These are phyloP conservation scores for Setaria italica DNA, from an alignment of 202 grass and related monocot species.

Conservation along the genomic window DNA sequence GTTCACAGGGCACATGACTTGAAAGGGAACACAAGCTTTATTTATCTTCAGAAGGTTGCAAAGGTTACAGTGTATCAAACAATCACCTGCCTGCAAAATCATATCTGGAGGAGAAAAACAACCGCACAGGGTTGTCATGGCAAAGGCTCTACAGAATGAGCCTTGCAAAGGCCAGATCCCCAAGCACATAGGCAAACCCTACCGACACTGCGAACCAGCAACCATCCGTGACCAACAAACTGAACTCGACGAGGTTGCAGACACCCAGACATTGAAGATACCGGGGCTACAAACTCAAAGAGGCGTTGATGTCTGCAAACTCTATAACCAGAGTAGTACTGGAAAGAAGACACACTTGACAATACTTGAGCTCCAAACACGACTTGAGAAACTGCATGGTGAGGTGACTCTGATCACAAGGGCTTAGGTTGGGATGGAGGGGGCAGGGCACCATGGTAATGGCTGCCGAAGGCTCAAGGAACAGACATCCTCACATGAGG, in stretches of 20 bases:
- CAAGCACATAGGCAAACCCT: slow-evolving; percentile 58
- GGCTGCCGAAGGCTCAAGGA: slow-evolving; percentile 64
- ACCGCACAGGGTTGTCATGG: slow-evolving; percentile 71
- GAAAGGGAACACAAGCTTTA: slow-evolving; percentile 46
- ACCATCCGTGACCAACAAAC: slow-evolving; percentile 47
- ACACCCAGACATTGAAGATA: slow-evolving; percentile 22
- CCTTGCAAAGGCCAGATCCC: slow-evolving; percentile 63
- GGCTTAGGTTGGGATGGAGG: slow-evolving; percentile 59
- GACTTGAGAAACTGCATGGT: slow-evolving; percentile 66
- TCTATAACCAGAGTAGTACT: slow-evolving; percentile 48
- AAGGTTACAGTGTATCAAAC: slow-evolving; percentile 68
- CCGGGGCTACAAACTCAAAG: slow-evolving; percentile 26
- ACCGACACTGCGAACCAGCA: slow-evolving; percentile 65
- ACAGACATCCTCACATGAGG: slow-evolving; percentile 53
- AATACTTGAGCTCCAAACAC: slow-evolving; percentile 58
- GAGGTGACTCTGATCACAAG: slow-evolving; percentile 51
- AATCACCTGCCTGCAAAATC: slow-evolving; percentile 73
- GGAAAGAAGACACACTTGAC: slow-evolving; percentile 54
- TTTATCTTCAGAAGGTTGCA: slow-evolving; percentile 68
- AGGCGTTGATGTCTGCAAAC: slow-evolving; percentile 40
- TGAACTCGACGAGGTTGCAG: slow-evolving; percentile 18
- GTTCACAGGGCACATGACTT: not conserved
- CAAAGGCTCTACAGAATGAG: slow-evolving; percentile 40
- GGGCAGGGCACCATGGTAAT: slow-evolving; percentile 46
- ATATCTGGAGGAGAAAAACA: slow-evolving; percentile 73